A percentile compares a stretch with the other conserved stretches of the same genome.
Conservation (phyloP, 768 basidiomycete genomes). For the Albatrellus ellisii region DNA sequence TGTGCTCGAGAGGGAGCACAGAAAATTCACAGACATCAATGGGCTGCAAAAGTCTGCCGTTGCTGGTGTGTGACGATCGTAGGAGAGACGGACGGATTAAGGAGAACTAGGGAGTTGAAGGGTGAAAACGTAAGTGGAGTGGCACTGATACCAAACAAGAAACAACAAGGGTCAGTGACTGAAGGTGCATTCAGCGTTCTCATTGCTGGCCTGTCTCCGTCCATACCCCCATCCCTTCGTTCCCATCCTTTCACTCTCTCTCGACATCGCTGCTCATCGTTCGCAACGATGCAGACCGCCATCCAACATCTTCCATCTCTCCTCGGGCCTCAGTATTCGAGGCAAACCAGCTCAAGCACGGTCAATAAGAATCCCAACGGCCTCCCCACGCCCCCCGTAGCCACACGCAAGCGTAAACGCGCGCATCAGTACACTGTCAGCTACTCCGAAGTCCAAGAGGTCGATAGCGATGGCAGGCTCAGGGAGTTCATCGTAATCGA, state of each 20-base stretch:
- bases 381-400: constrained; percentile 58
- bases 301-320: constrained; percentile 51
- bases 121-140: constrained; percentile 13
- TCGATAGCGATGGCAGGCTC: constrained; percentile 63
- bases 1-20: too few relatives aligned
- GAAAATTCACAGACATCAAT: too few relatives aligned
- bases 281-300: constrained; percentile 58
- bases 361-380: constrained; percentile 32
- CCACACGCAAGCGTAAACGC: constrained; percentile 74
- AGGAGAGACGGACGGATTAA: not conserved
- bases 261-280: constrained; percentile 34
- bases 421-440: constrained; percentile 69
- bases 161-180: constrained; percentile 12
- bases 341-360: constrained; percentile 32
- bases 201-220: constrained; percentile 11
- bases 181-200: constrained; percentile 11
- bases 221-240: constrained; percentile 12
- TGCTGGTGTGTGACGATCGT: too few relatives aligned
- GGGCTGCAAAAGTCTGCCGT: too few relatives aligned
- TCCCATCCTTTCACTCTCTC: constrained; percentile 36
- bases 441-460: constrained; percentile 82
- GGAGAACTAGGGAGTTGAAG: not conserved
- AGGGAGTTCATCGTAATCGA: constrained; percentile 89
- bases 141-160: constrained; percentile 15
- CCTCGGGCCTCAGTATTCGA: constrained; percentile 51